Evolutionary conservation across 202 grass and related monocot genomes (phyloP).

Genomic region (Alloteropsis angusta): DNA sequence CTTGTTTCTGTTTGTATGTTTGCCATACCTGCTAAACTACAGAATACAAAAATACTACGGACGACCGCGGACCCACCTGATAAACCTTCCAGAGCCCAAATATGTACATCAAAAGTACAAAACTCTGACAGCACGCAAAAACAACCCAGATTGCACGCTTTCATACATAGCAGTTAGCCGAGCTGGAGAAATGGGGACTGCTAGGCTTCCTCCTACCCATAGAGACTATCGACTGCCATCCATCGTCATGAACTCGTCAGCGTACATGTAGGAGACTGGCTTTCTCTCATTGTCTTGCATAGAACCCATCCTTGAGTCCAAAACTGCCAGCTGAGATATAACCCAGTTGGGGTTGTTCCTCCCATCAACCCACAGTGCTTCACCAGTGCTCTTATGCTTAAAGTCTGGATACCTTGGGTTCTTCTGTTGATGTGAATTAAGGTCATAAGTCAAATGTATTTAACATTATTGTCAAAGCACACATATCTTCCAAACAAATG

Average conservation of each 20-base stretch:
- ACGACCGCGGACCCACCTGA: background rate
- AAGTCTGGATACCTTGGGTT: constrained; percentile 66
- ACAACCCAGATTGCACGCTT: background rate
- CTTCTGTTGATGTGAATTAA: constrained; percentile 35
- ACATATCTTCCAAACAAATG: background rate
- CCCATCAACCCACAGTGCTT: constrained; percentile 75
- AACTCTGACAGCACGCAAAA: background rate
- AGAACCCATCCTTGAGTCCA: constrained; percentile 78
- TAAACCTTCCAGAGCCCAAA: background rate
- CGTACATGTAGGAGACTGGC: constrained; percentile 50
- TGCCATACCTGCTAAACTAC: background rate
- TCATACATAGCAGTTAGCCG: background rate
- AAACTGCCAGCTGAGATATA: constrained; percentile 60
- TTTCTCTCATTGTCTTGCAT: constrained; percentile 40
- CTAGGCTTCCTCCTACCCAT: background rate
- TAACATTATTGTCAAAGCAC: background rate
- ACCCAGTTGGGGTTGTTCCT: constrained; percentile 86
- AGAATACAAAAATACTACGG: background rate
- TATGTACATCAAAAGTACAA: constrained; percentile 30
- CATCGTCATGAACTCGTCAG: constrained; percentile 44
- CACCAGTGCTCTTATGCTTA: constrained; percentile 71
- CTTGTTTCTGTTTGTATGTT: background rate
- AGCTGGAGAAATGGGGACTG: background rate
- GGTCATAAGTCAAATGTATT: background rate
- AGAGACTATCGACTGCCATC: background rate